phyloP scores from a whole-genome alignment of 2,329 filamentous ascomycete genomes.

The Talaromyces piceae region DNA sequence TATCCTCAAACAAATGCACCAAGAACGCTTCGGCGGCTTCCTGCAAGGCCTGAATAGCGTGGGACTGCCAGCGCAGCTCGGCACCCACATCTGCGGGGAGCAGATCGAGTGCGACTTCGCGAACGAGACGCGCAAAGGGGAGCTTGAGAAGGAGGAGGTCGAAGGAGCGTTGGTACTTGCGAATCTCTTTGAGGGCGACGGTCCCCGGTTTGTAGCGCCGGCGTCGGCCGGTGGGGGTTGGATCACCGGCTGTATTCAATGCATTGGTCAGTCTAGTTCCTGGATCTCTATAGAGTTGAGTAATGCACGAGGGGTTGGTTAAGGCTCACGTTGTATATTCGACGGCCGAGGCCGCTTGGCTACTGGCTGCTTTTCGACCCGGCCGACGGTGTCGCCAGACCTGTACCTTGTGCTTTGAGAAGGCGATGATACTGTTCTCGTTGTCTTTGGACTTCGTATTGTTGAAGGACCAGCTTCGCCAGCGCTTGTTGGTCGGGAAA shows the following conservation, averaged over 20 bases:
- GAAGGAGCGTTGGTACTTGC: constrained; percentile 80
- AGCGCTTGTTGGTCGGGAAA: constrained; percentile 11
- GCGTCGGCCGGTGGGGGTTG: constrained; percentile 54
- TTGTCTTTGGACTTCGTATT: not conserved
- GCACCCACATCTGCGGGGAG: constrained; percentile 53
- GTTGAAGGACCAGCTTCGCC: constrained; percentile 10
- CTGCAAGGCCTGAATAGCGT: constrained; percentile 86
- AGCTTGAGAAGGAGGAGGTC: constrained; percentile 69
- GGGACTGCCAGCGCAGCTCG: constrained; percentile 89
- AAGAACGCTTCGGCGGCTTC: constrained; percentile 95
- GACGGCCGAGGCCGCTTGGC: constrained; percentile 14
- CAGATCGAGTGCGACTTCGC: constrained; percentile 47
- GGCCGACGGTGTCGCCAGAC: constrained; percentile 15
- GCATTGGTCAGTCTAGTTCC: constrained; percentile 1
- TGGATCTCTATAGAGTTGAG: not conserved
- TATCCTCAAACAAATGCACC: constrained; percentile 92
- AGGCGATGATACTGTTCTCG: not conserved
- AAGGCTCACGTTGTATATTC: constrained; percentile 33
- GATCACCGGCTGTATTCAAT: constrained; percentile 61
- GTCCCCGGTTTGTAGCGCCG: constrained; percentile 71
- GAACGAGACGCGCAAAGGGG: constrained; percentile 42
- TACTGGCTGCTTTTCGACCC: constrained; percentile 2
- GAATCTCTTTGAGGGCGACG: constrained; percentile 82
- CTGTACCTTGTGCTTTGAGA: constrained; percentile 14
- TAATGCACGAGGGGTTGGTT: not conserved